phyloP scores from a whole-genome alignment of 2,329 filamentous ascomycete genomes.

The Beauveria brongniartii region DNA sequence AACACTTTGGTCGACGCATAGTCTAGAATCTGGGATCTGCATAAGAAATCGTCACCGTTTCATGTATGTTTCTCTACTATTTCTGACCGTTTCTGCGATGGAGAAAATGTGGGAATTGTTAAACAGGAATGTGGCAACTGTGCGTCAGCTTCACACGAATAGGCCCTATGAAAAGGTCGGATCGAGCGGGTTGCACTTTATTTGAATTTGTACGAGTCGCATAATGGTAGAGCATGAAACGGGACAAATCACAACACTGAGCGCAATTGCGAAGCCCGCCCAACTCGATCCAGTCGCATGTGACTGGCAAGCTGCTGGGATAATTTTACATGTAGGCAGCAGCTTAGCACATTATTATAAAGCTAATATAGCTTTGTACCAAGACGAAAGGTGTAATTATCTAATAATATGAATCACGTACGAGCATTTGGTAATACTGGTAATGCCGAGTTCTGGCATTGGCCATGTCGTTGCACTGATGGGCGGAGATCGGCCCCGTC shows the following conservation, averaged over 20 bases:
- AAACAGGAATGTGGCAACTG: not conserved
- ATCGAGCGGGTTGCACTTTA: not conserved
- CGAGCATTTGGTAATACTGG: not conserved
- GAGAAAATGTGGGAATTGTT: not conserved
- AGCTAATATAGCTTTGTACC: no score
- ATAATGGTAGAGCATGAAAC: no score
- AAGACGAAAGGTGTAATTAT: no score
- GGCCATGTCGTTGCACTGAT: not conserved
- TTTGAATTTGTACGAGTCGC: not conserved
- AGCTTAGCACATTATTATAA: no score
- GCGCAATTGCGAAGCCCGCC: no score
- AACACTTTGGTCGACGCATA: not conserved
- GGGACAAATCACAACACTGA: no score
- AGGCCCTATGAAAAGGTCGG: not conserved
- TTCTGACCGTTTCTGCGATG: not conserved
- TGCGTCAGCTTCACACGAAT: not conserved
- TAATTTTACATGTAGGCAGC: no score
- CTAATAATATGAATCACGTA: not conserved
- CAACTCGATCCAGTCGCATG: no score
- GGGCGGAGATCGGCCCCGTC: not conserved
- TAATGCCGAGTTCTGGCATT: not conserved
- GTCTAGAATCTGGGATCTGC: not conserved
- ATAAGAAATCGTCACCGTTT: not conserved
- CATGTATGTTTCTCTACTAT: not conserved
- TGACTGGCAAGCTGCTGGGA: no score